Base-by-base conservation (phyloP, 768 basidiomycete species). In the Boletus insuetus region DNA sequence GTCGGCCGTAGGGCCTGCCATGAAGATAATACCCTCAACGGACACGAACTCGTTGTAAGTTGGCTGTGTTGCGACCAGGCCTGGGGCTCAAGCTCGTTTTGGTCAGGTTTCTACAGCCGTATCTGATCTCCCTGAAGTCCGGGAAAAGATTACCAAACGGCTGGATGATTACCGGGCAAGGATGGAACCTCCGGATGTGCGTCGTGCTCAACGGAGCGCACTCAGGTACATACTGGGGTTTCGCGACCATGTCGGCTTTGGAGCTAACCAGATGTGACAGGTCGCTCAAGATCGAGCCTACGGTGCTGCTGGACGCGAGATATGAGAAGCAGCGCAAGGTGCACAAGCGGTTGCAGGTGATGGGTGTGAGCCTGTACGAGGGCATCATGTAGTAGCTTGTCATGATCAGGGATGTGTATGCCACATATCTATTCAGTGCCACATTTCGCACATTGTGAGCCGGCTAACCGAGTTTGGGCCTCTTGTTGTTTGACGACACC, bases 1-100 rank as follows among this genome's bases (percentile, higher is more conserved):
- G 75, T 75, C 35, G 77, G 76, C 3, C 59, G 54, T 22, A 70
- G 61, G 43, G 85, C 85, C 13, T 64, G 84, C 47, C 53, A 58
- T 12, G 61, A 79, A 24, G 70, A 76, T 49, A 77, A 75, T 0
- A 63, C 55, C 7, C 64, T 86, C 31, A 63, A 69, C 9, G 79
- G 74, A 11, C 67, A 64, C 47, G 49, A 66, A 43, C 64, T 84
- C 17, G 65, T 76, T 26, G 84, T 83, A 64, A 51, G 77, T 71
- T 5, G 32, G 34, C 31, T 26, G 6, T 55, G 45, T 57, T 9
- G 26, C 34, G 6, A 26, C 44, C 10, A 24, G 4, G 31, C 26
- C n/a, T 19, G 6, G 17, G 16, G 19, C 35, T 58, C 24, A 35
- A 32, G 50, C 12, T 17, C 17, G 22, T 22, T 29, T 35, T 19